phyloP scores from a whole-genome alignment of 805 yeast species.

The Kazachstania taianensis region DNA sequence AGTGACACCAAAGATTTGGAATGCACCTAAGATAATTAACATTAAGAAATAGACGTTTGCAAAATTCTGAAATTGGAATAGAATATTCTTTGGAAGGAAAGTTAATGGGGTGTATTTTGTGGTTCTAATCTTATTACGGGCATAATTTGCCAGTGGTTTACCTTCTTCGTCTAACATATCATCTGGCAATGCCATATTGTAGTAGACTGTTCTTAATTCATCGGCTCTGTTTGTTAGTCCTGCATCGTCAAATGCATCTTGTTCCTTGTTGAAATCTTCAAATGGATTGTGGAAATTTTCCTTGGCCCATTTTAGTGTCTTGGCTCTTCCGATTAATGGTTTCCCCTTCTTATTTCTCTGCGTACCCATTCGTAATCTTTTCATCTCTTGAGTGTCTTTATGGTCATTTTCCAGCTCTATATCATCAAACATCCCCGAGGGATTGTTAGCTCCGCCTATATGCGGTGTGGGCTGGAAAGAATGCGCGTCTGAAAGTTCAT shows the following conservation, averaged over 20 bases:
- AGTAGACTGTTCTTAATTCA: constrained; percentile 42
- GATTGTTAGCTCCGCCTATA: constrained; percentile 9
- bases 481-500: constrained; percentile 11
- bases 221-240: constrained; percentile 31
- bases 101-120: constrained; percentile 89
- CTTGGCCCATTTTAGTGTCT: constrained; percentile 45
- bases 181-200: constrained; percentile 53
- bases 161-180: constrained; percentile 50
- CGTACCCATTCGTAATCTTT: constrained; percentile 86
- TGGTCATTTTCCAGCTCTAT: constrained; percentile 15
- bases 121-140: constrained; percentile 88
- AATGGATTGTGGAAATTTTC: constrained; percentile 29
- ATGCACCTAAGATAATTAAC: constrained; percentile 69
- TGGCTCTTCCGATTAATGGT: constrained; percentile 50
- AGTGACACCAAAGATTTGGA: constrained; percentile 71
- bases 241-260: constrained; percentile 25
- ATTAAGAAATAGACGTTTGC: constrained; percentile 84
- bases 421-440: constrained; percentile 19
- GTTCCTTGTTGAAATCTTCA: constrained; percentile 21
- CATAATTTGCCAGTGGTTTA: constrained; percentile 49
- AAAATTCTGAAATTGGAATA: constrained; percentile 72
- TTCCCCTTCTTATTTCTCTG: constrained; percentile 64
- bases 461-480: constrained; percentile 25
- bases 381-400: constrained; percentile 34
- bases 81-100: constrained; percentile 77